These are phyloP conservation scores for Exophiala xenobiotica DNA, from an alignment of 2,329 filamentous ascomycete genomes.

Conservation along the genomic window DNA sequence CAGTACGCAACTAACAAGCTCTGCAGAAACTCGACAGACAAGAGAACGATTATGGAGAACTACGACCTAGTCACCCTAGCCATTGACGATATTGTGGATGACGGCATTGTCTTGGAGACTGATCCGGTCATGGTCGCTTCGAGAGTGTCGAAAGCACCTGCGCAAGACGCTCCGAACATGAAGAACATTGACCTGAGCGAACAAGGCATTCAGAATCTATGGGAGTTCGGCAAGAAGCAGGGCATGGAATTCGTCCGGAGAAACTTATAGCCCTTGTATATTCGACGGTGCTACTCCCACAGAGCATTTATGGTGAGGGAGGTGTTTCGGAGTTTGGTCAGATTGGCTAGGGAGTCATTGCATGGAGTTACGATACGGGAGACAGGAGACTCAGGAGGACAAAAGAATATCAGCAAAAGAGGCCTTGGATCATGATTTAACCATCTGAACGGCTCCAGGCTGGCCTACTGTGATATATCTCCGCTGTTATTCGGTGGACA, in stretches of 20 bases:
- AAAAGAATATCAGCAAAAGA: too few relatives aligned
- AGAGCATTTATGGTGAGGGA: constrained; percentile 4
- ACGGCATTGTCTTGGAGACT: constrained; percentile 95
- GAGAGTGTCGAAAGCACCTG: constrained; percentile 86
- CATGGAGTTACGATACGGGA: constrained; percentile 11
- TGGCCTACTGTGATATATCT: too few relatives aligned
- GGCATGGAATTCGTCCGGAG: constrained; percentile 87
- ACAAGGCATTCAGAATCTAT: constrained; percentile 89
- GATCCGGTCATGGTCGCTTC: constrained; percentile 92
- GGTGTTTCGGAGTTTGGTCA: neutral
- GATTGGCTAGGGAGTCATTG: constrained; percentile 2
- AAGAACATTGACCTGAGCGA: constrained; percentile 94
- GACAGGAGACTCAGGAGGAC: constrained; percentile 2
- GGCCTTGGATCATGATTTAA: too few relatives aligned
- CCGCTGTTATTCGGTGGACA: too few relatives aligned
- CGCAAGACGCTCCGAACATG: constrained; percentile 81
- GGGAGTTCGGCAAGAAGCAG: constrained; percentile 90
- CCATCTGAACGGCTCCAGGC: too few relatives aligned
- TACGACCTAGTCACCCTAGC: constrained; percentile 93
- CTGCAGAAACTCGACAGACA: constrained; percentile 85
- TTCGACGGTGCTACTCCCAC: too few relatives aligned
- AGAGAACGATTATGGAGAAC: constrained; percentile 96
- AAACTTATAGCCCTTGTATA: constrained; percentile 27
- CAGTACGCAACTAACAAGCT: constrained; percentile 5
- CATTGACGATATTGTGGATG: constrained; percentile 92